Percentiles rank a stretch among this genome's conserved stretches.
phyloP scores from a whole-genome alignment of 2,329 filamentous ascomycete species.

The Thyridium curvatum region DNA sequence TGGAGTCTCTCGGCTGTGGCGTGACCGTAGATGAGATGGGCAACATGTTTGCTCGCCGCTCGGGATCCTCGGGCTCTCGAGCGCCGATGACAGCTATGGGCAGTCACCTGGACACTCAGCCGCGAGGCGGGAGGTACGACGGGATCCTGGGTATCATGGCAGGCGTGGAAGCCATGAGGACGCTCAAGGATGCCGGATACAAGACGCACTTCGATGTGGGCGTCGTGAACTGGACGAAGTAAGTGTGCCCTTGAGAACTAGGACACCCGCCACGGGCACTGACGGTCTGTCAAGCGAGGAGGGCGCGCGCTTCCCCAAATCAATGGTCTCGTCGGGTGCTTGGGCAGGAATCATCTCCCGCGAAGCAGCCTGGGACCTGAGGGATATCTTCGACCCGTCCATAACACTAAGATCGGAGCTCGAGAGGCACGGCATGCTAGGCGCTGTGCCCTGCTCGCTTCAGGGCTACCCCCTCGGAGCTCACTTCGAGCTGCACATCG shows the following conservation, averaged over 20 bases:
- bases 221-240: conserved; percentile 75
- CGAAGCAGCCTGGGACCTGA: conserved; percentile 51
- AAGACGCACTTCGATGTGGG: conserved; percentile 67
- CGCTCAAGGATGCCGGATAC: conserved; percentile 59
- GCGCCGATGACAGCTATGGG: conserved; percentile 63
- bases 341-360: conserved; percentile 66
- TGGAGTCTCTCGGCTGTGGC: conserved; percentile 56
- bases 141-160: conserved; percentile 71
- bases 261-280: too few relatives aligned
- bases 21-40: conserved; percentile 70
- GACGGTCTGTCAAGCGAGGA: conserved; percentile 62
- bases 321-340: conserved; percentile 69
- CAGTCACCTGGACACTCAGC: conserved; percentile 63
- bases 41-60: conserved; percentile 70
- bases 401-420: conserved; percentile 64
- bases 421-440: conserved; percentile 65
- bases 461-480: conserved; percentile 60
- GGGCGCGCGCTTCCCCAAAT: conserved; percentile 71
- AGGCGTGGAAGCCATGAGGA: conserved; percentile 65
- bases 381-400: conserved; percentile 53
- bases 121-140: conserved; percentile 63
- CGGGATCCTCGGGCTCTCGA: conserved; percentile 46
- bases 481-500: conserved; percentile 81
- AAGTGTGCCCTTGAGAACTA: conserved; percentile 9
- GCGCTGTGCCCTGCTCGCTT: conserved; percentile 48